phyloP scores from a whole-genome alignment of 192 early-diverging fungal genomes.

The Coemansia sp. region DNA sequence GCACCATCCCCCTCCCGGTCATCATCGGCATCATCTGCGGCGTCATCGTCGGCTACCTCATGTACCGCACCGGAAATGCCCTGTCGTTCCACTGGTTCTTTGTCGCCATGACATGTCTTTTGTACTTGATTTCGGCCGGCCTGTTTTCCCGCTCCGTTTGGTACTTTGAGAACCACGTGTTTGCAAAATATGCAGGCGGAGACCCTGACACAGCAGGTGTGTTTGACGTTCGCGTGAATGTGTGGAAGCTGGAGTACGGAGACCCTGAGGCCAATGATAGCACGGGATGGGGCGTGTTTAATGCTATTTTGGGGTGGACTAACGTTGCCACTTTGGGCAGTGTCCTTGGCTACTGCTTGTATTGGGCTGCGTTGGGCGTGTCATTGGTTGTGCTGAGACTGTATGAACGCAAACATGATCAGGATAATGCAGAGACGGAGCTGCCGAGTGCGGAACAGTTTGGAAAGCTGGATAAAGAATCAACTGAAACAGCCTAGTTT shows the following conservation, averaged over 20 bases:
- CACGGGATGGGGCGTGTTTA: conserved; percentile 69
- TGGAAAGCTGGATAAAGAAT: neutral
- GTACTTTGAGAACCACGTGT: conserved; percentile 66
- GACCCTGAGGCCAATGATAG: conserved; percentile 56
- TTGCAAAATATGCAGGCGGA: conserved; percentile 66
- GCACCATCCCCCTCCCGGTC: conserved; percentile 78
- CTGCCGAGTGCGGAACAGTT: neutral
- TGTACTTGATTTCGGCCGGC: conserved; percentile 82
- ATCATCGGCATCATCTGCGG: conserved; percentile 72
- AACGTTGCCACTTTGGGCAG: conserved; percentile 72
- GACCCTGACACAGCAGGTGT: conserved; percentile 60
- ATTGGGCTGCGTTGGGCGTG: conserved; percentile 68
- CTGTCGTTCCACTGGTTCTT: conserved; percentile 81
- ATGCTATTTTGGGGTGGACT: conserved; percentile 76
- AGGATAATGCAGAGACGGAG: neutral
- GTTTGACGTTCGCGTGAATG: conserved; percentile 60
- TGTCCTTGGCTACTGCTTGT: conserved; percentile 74
- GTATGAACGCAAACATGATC: conserved; percentile 21
- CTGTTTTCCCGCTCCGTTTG: conserved; percentile 69
- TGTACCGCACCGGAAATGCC: conserved; percentile 70
- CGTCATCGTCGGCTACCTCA: conserved; percentile 65
- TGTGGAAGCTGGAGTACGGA: conserved; percentile 67
- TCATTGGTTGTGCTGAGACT: conserved; percentile 48
- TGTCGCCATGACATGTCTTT: conserved; percentile 63
- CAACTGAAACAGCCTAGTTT: too few species aligned